Conservation (phyloP, 441 rosid species). For the Aleurites moluccanus region DNA sequence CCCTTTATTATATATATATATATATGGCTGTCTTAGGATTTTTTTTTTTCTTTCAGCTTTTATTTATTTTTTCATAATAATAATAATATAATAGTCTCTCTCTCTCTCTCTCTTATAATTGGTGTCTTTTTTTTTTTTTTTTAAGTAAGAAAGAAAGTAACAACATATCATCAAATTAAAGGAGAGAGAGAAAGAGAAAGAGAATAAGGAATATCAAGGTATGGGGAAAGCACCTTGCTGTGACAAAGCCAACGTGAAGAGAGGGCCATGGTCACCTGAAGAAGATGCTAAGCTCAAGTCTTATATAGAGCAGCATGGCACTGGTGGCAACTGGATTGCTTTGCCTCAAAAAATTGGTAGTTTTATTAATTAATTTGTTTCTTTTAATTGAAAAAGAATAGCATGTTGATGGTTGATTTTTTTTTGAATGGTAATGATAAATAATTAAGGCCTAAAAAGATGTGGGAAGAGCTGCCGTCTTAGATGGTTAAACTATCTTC, state of each 20-base stretch:
- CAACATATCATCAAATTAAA: conserved; percentile 6
- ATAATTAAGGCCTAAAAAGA: conserved; percentile 59
- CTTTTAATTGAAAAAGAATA: neutral
- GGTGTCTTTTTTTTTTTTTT: conserved; percentile 7
- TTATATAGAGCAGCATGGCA: conserved; percentile 53
- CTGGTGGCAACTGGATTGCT: conserved; percentile 72
- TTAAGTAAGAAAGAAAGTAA: conserved; percentile 11
- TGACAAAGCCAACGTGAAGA: conserved; percentile 73
- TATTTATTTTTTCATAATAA: neutral
- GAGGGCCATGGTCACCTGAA: conserved; percentile 79
- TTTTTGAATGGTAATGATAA: too few species aligned
- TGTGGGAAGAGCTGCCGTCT: conserved; percentile 78
- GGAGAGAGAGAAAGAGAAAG: neutral
- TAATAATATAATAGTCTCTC: neutral
- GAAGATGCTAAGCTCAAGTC: conserved; percentile 64
- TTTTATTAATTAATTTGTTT: neutral
- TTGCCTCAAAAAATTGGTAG: conserved; percentile 71
- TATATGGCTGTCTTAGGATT: conserved; percentile 30
- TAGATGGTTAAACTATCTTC: conserved; percentile 66
- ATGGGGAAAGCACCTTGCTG: conserved; percentile 86
- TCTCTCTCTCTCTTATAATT: conserved; percentile 32
- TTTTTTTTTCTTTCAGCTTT: conserved; percentile 25
- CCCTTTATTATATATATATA: conserved; percentile 31
- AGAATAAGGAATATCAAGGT: neutral
- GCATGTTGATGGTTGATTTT: too few species aligned